Percentiles rank a stretch among this genome's conserved stretches.
Evolutionary conservation across 1,284 basidiomycete genomes (phyloP).

Genomic region (Agroathelia rolfsii): DNA sequence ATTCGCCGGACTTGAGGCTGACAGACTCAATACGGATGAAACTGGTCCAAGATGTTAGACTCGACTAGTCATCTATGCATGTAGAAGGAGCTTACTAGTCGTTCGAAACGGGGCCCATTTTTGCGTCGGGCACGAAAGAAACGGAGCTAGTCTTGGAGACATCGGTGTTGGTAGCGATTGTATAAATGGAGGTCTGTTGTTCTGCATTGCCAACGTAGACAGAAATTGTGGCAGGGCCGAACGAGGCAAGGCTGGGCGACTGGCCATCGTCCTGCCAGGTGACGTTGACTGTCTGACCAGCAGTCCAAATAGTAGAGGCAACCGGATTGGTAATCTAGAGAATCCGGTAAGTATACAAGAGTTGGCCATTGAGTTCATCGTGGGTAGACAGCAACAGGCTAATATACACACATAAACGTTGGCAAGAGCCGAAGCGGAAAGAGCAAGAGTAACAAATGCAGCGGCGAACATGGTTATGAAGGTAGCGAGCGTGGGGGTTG

Average conservation of each 20-base stretch:
- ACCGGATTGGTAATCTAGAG: conserved; percentile 53
- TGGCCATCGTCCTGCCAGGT: conserved; percentile 60
- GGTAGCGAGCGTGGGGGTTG: no score
- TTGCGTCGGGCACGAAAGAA: conserved; percentile 48
- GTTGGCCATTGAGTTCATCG: conserved; percentile 5
- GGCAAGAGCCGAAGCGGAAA: conserved; percentile 45
- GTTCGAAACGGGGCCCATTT: conserved; percentile 48
- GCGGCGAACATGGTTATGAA: conserved; percentile 48
- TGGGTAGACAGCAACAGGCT: conserved; percentile 1
- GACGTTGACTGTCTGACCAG: conserved; percentile 49
- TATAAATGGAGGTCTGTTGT: conserved; percentile 62
- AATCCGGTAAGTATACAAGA: conserved; percentile 2
- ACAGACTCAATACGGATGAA: conserved; percentile 68
- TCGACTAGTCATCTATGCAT: background rate
- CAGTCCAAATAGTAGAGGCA: conserved; percentile 39
- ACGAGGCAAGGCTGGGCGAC: conserved; percentile 42
- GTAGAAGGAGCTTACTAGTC: conserved; percentile 43
- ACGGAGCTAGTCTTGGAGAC: conserved; percentile 45
- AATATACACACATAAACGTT: conserved; percentile 43
- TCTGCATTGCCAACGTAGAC: conserved; percentile 59
- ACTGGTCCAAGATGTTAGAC: conserved; percentile 26
- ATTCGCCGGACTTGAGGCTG: conserved; percentile 41
- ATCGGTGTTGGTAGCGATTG: conserved; percentile 45
- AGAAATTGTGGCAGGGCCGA: conserved; percentile 53
- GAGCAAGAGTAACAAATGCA: conserved; percentile 39